phyloP scores from a whole-genome alignment of 495 filamentous ascomycete species.

The Chaetomium fimeti region DNA sequence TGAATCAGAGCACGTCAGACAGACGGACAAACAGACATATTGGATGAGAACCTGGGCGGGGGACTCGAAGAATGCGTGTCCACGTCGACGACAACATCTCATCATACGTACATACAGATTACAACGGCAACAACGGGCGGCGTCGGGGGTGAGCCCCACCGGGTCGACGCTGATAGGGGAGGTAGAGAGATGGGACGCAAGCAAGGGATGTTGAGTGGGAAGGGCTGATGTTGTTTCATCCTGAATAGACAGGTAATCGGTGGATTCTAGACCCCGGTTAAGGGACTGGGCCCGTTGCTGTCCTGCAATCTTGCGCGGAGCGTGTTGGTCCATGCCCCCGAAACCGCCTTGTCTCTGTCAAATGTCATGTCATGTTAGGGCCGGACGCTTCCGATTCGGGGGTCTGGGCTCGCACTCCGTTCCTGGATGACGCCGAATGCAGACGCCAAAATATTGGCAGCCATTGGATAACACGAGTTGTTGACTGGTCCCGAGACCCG shows the following conservation, averaged over 20 bases:
- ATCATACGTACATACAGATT: too few relatives aligned
- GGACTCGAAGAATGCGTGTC: constrained; percentile 15
- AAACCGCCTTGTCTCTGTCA: constrained; percentile 9
- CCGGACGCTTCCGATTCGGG: constrained; percentile 7
- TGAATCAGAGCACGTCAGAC: neutral
- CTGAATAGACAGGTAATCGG: neutral
- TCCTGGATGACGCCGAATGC: neutral
- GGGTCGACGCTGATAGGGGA: neutral
- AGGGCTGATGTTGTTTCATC: constrained; percentile 15
- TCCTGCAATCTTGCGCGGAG: constrained; percentile 6
- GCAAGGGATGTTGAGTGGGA: constrained; percentile 5
- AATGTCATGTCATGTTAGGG: neutral
- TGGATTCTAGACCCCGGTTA: neutral
- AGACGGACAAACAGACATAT: neutral
- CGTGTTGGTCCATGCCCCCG: constrained; percentile 8
- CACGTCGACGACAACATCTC: constrained; percentile 4
- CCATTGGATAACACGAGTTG: neutral
- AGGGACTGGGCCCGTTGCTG: neutral
- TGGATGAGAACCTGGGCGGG: neutral
- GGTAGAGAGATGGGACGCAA: neutral
- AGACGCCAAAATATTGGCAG: constrained; percentile 8
- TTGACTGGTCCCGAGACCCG: neutral
- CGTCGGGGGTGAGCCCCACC: neutral
- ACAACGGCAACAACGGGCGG: neutral
- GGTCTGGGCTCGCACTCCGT: neutral